Evolutionary conservation across 192 early-diverging fungal genomes (phyloP).

Genomic region (Coemansia sp.): DNA sequence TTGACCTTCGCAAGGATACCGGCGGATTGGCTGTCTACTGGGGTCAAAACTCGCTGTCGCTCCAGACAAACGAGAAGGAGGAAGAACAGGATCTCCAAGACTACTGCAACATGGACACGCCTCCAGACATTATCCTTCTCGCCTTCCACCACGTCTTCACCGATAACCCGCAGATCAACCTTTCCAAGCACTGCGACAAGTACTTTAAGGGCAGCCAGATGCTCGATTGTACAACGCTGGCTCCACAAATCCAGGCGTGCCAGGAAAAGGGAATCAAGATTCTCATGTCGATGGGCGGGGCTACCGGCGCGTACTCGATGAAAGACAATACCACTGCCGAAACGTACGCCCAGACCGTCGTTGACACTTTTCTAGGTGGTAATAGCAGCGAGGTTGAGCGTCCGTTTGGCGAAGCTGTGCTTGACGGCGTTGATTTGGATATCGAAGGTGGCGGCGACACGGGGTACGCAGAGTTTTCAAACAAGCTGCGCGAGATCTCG

Average conservation of each 20-base stretch:
- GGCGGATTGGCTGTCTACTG: slow-evolving; percentile 49
- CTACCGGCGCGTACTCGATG: slow-evolving; percentile 52
- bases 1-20: slow-evolving; percentile 5
- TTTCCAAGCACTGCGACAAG: slow-evolving; percentile 50
- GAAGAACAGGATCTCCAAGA: slow-evolving; percentile 34
- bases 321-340: slow-evolving; percentile 10
- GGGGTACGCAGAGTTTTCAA: slow-evolving; percentile 46
- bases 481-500: slow-evolving; percentile 25
- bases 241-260: slow-evolving; percentile 57
- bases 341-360: slow-evolving; percentile 48
- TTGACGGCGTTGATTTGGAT: slow-evolving; percentile 57
- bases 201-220: slow-evolving; percentile 46
- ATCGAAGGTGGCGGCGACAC: slow-evolving; percentile 39
- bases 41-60: slow-evolving; percentile 54
- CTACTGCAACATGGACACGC: slow-evolving; percentile 47
- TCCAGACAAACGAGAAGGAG: slow-evolving; percentile 23
- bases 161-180: slow-evolving; percentile 56
- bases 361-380: slow-evolving; percentile 56
- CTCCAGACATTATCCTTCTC: slow-evolving; percentile 49
- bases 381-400: slow-evolving; percentile 26
- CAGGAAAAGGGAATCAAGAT: slow-evolving; percentile 57
- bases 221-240: slow-evolving; percentile 52
- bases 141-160: slow-evolving; percentile 58
- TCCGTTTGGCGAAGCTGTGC: slow-evolving; percentile 49
- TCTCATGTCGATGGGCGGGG: slow-evolving; percentile 59